Evolutionary conservation across 495 filamentous ascomycete genomes (phyloP), one percentile per base, ranked within the genome.

Genomic region (Friedmanniomyces endolithicus): DNA sequence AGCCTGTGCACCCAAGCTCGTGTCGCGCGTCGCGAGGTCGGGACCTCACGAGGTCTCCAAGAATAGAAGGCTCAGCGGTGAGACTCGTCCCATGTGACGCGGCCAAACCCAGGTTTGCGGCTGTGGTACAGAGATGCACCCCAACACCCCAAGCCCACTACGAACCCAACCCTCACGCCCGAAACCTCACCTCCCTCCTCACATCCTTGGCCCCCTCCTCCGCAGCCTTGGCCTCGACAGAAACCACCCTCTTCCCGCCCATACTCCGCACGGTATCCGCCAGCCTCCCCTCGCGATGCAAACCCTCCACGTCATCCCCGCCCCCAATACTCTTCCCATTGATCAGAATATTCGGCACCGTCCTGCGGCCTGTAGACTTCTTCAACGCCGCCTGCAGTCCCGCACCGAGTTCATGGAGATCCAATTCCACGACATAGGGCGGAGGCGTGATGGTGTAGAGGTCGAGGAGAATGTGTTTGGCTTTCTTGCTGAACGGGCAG

Each of bases 331-430:
- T 92, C 66, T 82, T 81, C 4, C 87, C 92, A 63, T 83, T 86
- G 44, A 98, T 77, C 52, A 98, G 72, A 27, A 98, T 75, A 63
- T 98, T 98, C 1, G 92, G 92, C 1, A 98, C 92, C 0, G 92
- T 98, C 48, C 72, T 73, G 22, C 92, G 74, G 23, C 86, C 86
- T 1, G 92, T 98, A 60, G 72, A 83, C 55, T 82, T 77, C 11
- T 61, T 77, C 19, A 98, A 68, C 14, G 75, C 73, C 1, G 65
- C 74, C 66, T 98, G 92, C 24, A 98, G 67, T 29, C 78, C 66
- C 3, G 65, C 56, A 12, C 92, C 92, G 14, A 92, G 72, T 4
- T 78, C 77, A 65, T 95, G 87, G 58, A 81, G 68, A 66, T 98
- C 87, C 11, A 98, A 78, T 72, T 98, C 92, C 19, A 98, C 88